Conservation (phyloP, 768 basidiomycete genomes). For the Stropharia rugosoannulata region DNA sequence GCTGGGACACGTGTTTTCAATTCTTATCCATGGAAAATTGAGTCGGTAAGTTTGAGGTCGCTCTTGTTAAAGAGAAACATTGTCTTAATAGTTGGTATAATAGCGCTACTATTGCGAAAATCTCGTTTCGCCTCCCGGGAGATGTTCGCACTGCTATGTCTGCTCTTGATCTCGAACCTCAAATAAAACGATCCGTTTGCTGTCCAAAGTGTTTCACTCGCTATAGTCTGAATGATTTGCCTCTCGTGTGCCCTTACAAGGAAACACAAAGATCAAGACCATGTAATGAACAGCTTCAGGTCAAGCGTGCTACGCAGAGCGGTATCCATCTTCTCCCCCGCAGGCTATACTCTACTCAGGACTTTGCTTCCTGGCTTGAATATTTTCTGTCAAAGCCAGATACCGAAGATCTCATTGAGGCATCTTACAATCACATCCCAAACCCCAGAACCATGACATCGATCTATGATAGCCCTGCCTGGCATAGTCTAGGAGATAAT, state of each 20-base stretch:
- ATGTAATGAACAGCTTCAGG: constrained; percentile 13
- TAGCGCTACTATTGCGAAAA: background rate
- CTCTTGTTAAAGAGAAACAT: no score
- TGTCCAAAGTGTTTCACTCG: constrained; percentile 17
- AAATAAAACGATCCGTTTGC: constrained; percentile 12
- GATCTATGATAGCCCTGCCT: constrained; percentile 23
- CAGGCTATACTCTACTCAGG: constrained; percentile 14
- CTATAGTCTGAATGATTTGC: constrained; percentile 1
- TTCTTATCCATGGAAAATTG: background rate
- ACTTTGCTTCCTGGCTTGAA: constrained; percentile 19
- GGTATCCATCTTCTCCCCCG: constrained; percentile 11
- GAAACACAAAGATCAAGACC: constrained; percentile 8
- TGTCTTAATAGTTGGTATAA: no score
- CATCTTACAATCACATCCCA: constrained; percentile 16
- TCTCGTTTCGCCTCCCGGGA: background rate
- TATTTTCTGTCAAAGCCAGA: constrained; percentile 18
- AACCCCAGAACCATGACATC: constrained; percentile 10
- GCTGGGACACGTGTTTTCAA: constrained; percentile 1
- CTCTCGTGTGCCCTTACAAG: constrained; percentile 7
- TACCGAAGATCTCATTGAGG: constrained; percentile 21
- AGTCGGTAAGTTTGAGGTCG: no score
- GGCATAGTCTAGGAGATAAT: constrained; percentile 14
- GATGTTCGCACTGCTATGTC: constrained; percentile 14
- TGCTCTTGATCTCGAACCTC: constrained; percentile 14
- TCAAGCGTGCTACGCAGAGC: background rate